A percentile compares a stretch with the other conserved stretches of the same genome.
phyloP scores from a whole-genome alignment of 164 flowering plant species.

The Pachysandra terminalis region DNA sequence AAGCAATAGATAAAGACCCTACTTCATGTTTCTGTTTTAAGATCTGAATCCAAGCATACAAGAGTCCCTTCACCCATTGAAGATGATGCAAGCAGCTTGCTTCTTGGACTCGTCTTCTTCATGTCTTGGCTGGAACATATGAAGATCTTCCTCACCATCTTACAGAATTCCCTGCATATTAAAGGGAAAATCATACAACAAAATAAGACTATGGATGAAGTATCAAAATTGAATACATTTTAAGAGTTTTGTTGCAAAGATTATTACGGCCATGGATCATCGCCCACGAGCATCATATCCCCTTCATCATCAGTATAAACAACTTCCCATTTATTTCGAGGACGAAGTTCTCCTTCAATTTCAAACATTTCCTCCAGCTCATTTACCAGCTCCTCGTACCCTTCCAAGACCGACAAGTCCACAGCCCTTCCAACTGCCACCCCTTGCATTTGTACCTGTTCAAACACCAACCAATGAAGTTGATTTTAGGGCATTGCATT shows the following conservation, averaged over 20 bases:
- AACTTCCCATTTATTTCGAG: conserved; percentile 71
- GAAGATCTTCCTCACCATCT: conserved; percentile 2
- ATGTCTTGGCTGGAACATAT: conserved; percentile 1
- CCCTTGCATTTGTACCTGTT: conserved; percentile 95
- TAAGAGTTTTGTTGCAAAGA: background rate
- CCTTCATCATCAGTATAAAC: conserved; percentile 92
- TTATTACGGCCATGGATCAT: conserved; percentile 77
- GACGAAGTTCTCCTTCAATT: conserved; percentile 63
- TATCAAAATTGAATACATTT: conserved; percentile 11
- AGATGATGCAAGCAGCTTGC: background rate
- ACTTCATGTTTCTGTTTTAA: conserved; percentile 3
- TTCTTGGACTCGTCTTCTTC: background rate
- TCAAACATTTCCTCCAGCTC: conserved; percentile 87
- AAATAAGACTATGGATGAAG: no score
- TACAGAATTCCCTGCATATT: conserved; percentile 1
- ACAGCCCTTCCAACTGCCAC: conserved; percentile 88
- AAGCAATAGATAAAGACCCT: no score
- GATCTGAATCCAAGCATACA: conserved; percentile 28
- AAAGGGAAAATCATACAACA: background rate
- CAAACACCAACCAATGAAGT: conserved; percentile 3
- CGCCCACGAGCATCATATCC: conserved; percentile 93
- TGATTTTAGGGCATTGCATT: background rate
- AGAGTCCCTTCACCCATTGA: conserved; percentile 5
- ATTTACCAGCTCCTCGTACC: conserved; percentile 65
- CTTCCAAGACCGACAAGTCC: conserved; percentile 59